Evolutionary conservation across 495 filamentous ascomycete species (phyloP), one percentile per base, ranked within the genome.

Genomic region (Penicillium alfredii): DNA sequence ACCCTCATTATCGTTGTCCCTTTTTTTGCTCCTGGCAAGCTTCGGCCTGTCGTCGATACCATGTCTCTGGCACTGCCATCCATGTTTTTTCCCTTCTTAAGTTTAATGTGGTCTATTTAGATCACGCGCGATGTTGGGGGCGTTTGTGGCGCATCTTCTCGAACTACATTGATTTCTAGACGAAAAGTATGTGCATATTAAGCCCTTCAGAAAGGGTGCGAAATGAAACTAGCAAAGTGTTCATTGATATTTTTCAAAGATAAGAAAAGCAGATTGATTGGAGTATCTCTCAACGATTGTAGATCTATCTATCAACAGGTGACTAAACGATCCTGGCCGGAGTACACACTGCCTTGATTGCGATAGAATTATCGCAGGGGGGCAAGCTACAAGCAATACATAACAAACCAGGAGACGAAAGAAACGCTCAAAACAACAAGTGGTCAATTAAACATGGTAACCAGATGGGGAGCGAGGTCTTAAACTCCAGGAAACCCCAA

Each of bases 81-180:
- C 33, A 50, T 50, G 23, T 32, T 42, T 45, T 40, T 23, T 4
- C 23, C 5, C 23, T 25, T 46, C 51, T 33, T 23, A 35, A 24
- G 41, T 40, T 49, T 50, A 30, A 47, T 41, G 36, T 43, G 31
- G 41, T 42, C 47, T 30, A 40, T 48, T 39, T 39, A 44, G 46
- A 45, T 41, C 39, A 38, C 38, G 28, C 32, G 42, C 52, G n/a
- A n/a, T 44, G 33, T 44, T 42, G 39, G 45, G 40, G 53, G 53
- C 53, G 53, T 56, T 56, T 41, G 27, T 48, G 53, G 53, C 53
- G 53, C 51, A 51, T 45, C 42, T 40, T 39, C 32, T 45, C 26
- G 24, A 30, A 44, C 25, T 45, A 25, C 32, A 41, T 31, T 50
- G 38, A 43, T 51, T 33, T 40, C 45, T 47, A 34, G 33, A 51